Evolutionary conservation across 768 basidiomycete species (phyloP).

Genomic region (Pisolithus tinctorius): DNA sequence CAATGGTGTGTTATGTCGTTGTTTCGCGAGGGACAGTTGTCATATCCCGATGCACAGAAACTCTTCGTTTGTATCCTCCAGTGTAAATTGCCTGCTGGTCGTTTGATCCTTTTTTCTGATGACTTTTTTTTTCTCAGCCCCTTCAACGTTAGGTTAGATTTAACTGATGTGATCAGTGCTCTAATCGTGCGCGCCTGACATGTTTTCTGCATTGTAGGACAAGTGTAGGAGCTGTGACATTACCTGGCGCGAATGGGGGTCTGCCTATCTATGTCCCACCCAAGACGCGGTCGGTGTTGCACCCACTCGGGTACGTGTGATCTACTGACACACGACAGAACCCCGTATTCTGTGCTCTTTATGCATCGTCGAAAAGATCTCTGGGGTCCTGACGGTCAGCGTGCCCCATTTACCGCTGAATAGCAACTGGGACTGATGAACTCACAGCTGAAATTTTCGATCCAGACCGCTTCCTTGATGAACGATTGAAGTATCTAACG

Average conservation of each 20-base stretch:
- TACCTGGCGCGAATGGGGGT: conserved; percentile 17
- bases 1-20: conserved; percentile 16
- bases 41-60: conserved; percentile 14
- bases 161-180: not conserved
- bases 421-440: not conserved
- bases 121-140: conserved; percentile 9
- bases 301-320: not conserved
- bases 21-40: not conserved
- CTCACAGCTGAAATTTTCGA: conserved; percentile 40
- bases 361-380: conserved; percentile 33
- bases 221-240: conserved; percentile 15
- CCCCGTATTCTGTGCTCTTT: conserved; percentile 19
- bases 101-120: not conserved
- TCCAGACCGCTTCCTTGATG: conserved; percentile 61
- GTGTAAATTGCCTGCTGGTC: conserved; percentile 18
- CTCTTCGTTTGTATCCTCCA: conserved; percentile 23
- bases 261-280: conserved; percentile 28
- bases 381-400: conserved; percentile 32
- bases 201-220: conserved; percentile 10
- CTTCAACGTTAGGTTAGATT: conserved; percentile 16
- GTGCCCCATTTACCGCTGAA: no score
- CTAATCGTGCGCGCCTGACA: not conserved
- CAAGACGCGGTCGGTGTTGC: conserved; percentile 19
- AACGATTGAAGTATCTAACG: conserved; percentile 45
- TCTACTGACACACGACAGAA: conserved; percentile 3